phyloP scores from a whole-genome alignment of 2,329 filamentous ascomycete species.

The Shiraia bambusicola region DNA sequence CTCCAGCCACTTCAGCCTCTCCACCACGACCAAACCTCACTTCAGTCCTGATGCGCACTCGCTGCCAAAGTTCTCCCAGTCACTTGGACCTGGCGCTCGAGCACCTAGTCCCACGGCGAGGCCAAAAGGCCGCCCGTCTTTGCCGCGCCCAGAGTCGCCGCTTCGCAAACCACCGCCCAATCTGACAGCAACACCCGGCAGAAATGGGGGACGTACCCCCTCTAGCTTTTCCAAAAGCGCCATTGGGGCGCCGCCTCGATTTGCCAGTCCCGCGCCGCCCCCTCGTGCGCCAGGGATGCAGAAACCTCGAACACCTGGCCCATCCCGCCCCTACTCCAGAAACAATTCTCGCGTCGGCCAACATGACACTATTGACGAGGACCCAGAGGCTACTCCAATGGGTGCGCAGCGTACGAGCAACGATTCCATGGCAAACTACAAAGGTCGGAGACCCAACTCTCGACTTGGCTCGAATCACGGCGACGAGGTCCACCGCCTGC shows the following conservation, averaged over 20 bases:
- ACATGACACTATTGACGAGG: slow-evolving; percentile 45
- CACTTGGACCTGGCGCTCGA: slow-evolving; percentile 70
- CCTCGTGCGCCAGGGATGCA: slow-evolving; percentile 60
- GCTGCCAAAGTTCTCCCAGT: slow-evolving; percentile 82
- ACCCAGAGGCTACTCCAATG: slow-evolving; percentile 51
- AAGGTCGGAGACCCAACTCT: slow-evolving; percentile 27
- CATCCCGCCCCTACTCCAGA: slow-evolving; percentile 50
- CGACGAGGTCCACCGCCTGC: slow-evolving; percentile 73
- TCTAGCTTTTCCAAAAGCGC: slow-evolving; percentile 56
- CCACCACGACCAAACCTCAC: slow-evolving; percentile 52
- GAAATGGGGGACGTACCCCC: slow-evolving; percentile 57
- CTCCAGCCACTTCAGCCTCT: slow-evolving; percentile 56
- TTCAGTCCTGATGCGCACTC: slow-evolving; percentile 55
- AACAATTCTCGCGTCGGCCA: slow-evolving; percentile 50
- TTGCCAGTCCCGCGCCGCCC: slow-evolving; percentile 61
- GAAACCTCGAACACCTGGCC: slow-evolving; percentile 46
- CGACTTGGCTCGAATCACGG: slow-evolving; percentile 41
- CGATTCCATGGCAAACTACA: slow-evolving; percentile 54
- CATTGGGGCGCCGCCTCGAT: slow-evolving; percentile 57
- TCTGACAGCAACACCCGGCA: slow-evolving; percentile 50
- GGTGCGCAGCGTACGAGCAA: slow-evolving; percentile 54
- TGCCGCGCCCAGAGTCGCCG: slow-evolving; percentile 88
- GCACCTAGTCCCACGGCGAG: slow-evolving; percentile 72
- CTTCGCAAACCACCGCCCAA: slow-evolving; percentile 61
- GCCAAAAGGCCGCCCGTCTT: slow-evolving; percentile 68